These are phyloP conservation scores for Pseudocercospora eumusae DNA, from an alignment of 2,329 filamentous ascomycete species.

Conservation along the genomic window DNA sequence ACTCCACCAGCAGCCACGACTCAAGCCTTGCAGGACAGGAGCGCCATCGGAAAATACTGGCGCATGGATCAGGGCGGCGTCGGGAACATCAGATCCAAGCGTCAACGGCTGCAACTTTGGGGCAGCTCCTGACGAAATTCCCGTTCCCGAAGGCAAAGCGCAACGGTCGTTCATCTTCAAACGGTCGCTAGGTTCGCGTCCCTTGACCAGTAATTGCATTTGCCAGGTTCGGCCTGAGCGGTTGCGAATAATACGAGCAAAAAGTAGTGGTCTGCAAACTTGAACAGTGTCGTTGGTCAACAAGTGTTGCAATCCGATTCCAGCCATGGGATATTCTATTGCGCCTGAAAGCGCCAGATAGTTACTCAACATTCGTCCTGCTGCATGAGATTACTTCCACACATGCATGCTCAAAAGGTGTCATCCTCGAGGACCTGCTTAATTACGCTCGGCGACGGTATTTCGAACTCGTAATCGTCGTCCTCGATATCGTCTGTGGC, in stretches of 20 bases:
- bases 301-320: not conserved
- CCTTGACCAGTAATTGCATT: not conserved
- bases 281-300: not conserved
- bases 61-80: conserved; percentile 2
- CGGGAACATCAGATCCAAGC: conserved; percentile 7
- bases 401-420: conserved; percentile 43
- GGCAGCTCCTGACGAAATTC: conserved; percentile 3
- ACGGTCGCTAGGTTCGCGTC: conserved; percentile 5
- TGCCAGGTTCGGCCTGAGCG: not conserved
- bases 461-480: conserved; percentile 44
- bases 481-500: conserved; percentile 52
- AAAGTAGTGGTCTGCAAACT: not conserved
- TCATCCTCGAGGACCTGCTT: conserved; percentile 49
- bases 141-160: not conserved
- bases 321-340: not conserved
- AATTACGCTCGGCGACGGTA: conserved; percentile 53
- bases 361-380: not conserved
- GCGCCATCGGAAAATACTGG: conserved; percentile 2
- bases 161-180: conserved; percentile 6
- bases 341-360: not conserved
- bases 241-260: not conserved
- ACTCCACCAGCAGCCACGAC: not conserved
- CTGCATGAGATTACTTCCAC: not conserved
- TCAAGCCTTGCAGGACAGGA: not conserved
- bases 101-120: conserved; percentile 6